Conservation (phyloP, 140 eudicot genomes). For the Anethum foeniculum region DNA sequence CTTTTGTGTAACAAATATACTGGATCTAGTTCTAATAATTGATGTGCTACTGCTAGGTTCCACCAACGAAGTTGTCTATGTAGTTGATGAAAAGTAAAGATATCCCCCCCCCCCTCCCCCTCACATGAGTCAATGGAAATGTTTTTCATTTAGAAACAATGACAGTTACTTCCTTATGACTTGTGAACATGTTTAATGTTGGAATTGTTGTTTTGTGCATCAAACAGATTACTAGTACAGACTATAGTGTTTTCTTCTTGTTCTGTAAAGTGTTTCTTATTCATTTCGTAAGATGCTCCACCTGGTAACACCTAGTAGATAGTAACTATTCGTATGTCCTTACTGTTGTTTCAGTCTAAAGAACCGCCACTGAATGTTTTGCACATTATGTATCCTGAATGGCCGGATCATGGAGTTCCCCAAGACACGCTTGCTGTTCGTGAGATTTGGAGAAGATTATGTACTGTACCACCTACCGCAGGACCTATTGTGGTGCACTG, state of each 20-base stretch:
- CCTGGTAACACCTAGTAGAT: background rate
- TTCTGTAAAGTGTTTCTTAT: background rate
- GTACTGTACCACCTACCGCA: conserved; percentile 46
- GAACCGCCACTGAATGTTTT: conserved; percentile 71
- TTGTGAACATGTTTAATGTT: background rate
- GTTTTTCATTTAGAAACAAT: background rate
- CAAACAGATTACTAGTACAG: background rate
- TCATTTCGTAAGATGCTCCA: background rate
- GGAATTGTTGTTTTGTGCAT: background rate
- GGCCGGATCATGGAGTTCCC: conserved; percentile 99
- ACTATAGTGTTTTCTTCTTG: background rate
- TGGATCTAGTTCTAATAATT: background rate
- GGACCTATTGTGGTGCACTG: conserved; percentile 98
- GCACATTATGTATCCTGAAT: conserved; percentile 89
- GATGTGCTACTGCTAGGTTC: background rate
- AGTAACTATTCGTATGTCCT: background rate
- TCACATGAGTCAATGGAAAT: background rate
- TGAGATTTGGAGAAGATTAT: conserved; percentile 68
- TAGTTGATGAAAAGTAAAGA: background rate
- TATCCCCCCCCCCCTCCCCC: background rate
- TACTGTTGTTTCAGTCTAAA: conserved; percentile 46
- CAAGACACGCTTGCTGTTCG: conserved; percentile 75
- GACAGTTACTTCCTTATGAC: background rate
- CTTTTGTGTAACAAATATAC: background rate
- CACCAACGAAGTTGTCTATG: background rate